phyloP scores from a whole-genome alignment of 1,284 basidiomycete genomes.

The Cryptococcus maquisensis region DNA sequence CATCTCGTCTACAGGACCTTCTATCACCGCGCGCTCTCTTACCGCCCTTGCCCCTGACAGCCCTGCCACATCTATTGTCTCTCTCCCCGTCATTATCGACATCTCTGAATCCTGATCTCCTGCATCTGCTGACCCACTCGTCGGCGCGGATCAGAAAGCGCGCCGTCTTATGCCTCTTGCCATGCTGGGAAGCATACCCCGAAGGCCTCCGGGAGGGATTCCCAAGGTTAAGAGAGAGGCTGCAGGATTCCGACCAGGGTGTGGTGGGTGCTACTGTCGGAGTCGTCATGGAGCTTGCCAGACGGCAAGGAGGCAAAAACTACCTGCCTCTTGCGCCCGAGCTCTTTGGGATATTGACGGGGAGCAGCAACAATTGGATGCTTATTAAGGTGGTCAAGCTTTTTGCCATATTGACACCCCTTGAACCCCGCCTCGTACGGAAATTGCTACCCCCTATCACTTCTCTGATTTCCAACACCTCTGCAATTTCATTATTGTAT shows the following conservation, averaged over 20 bases:
- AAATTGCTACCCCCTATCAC: constrained; percentile 92
- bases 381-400: constrained; percentile 98
- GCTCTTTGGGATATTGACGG: constrained; percentile 89
- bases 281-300: constrained; percentile 87
- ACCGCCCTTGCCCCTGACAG: constrained; percentile 76
- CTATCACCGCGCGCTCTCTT: constrained; percentile 67
- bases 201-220: constrained; percentile 67
- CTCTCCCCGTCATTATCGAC: constrained; percentile 82
- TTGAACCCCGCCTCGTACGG: constrained; percentile 87
- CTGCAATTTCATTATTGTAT: constrained; percentile 91
- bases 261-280: constrained; percentile 92
- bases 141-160: constrained; percentile 82
- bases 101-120: constrained; percentile 81
- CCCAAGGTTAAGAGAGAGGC: constrained; percentile 69
- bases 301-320: constrained; percentile 64
- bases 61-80: constrained; percentile 82
- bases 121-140: constrained; percentile 86
- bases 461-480: constrained; percentile 89
- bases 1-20: constrained; percentile 62
- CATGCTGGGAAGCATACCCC: constrained; percentile 71
- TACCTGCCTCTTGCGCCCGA: constrained; percentile 84
- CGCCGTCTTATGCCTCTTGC: constrained; percentile 76
- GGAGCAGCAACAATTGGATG: constrained; percentile 98
- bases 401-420: constrained; percentile 82
- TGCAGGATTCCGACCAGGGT: constrained; percentile 81